phyloP scores from a whole-genome alignment of 441 rosid genomes.

The Omphalea diandra region DNA sequence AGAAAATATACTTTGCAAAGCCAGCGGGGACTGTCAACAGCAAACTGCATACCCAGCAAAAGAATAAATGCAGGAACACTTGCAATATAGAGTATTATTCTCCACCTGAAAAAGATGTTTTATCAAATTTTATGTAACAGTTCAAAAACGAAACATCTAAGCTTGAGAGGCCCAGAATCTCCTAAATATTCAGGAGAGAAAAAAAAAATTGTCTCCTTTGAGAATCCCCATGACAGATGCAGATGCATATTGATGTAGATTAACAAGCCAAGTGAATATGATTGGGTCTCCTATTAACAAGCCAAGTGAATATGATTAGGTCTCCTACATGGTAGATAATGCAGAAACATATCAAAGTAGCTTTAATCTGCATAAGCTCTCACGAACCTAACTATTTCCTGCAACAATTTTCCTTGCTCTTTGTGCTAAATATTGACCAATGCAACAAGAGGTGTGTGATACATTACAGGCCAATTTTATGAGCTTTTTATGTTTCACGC shows the following conservation, averaged over 20 bases:
- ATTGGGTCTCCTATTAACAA: not conserved
- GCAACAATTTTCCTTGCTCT: not conserved
- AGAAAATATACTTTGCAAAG: slow-evolving; percentile 58
- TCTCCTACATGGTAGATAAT: not conserved
- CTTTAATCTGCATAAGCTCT: not conserved
- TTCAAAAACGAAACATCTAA: not conserved
- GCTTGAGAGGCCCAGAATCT: not conserved
- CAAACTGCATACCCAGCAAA: slow-evolving; percentile 71
- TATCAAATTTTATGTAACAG: slow-evolving; percentile 10
- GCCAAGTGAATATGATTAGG: not conserved
- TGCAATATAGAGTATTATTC: slow-evolving; percentile 63
- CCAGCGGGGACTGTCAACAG: slow-evolving; percentile 89
- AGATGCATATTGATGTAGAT: not conserved
- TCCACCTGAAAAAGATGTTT: slow-evolving; percentile 59
- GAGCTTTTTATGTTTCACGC: not conserved
- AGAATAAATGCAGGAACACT: slow-evolving; percentile 58
- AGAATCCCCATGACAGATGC: not conserved
- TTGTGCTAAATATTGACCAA: not conserved
- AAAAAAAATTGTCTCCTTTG: not conserved
- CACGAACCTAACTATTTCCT: not conserved
- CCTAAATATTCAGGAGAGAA: not conserved
- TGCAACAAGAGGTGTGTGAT: not conserved
- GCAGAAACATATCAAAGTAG: not conserved
- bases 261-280: not conserved
- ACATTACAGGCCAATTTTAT: not conserved